Percentiles rank a stretch among this genome's conserved stretches.
Evolutionary conservation across 345 rosid genomes (phyloP).

Genomic region (Adansonia digitata): DNA sequence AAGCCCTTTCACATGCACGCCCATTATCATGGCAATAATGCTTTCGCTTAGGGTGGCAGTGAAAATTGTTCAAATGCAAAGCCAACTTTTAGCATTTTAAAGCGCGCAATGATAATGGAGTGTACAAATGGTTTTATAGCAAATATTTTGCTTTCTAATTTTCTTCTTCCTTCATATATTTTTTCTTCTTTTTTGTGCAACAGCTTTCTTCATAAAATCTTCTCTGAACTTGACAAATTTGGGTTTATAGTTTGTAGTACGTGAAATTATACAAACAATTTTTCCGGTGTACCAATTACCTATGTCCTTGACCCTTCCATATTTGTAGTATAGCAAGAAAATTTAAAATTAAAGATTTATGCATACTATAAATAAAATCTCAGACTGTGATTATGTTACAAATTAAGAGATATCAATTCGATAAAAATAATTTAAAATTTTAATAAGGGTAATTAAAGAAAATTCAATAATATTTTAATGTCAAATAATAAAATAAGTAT

Average conservation of each 20-base stretch:
- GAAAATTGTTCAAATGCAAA: background rate
- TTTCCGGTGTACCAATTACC: background rate
- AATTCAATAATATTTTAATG: no score
- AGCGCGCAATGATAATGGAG: background rate
- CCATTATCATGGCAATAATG: background rate
- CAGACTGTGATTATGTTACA: no score
- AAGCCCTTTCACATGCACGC: background rate
- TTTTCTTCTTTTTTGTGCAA: background rate
- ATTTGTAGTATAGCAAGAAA: no score
- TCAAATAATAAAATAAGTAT: no score
- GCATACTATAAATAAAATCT: no score
- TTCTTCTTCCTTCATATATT: background rate
- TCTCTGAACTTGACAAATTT: background rate
- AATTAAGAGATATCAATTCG: no score
- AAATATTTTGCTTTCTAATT: background rate
- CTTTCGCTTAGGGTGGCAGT: background rate
- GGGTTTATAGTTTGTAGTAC: background rate
- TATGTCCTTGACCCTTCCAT: background rate
- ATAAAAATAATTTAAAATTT: no score
- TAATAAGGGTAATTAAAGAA: no score
- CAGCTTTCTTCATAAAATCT: background rate
- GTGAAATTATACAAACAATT: background rate
- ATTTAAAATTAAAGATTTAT: no score
- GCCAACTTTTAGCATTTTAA: background rate
- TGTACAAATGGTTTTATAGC: background rate